A percentile compares a stretch with the other conserved stretches of the same genome.
Conservation (phyloP, 371 early-diverging fungal genomes). For the Rhizopus delemar region DNA sequence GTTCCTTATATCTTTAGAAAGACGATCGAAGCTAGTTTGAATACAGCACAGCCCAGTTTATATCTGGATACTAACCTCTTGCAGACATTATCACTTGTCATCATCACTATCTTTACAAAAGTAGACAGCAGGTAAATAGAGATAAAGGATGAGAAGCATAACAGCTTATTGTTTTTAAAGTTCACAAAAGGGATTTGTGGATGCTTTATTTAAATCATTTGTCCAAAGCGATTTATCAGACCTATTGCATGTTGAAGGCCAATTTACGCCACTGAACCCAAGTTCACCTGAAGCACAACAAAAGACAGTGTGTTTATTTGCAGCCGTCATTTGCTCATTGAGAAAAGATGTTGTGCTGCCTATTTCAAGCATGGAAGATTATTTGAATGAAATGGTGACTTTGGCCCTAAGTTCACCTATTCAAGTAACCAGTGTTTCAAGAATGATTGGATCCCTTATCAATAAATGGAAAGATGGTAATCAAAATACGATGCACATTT, state of each 20-base stretch:
- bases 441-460: slow-evolving; percentile 58
- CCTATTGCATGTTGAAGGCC: slow-evolving; percentile 2
- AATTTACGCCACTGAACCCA: slow-evolving; percentile 15
- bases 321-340: slow-evolving; percentile 56
- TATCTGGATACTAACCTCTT: slow-evolving; percentile 36
- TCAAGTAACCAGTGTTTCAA: slow-evolving; percentile 46
- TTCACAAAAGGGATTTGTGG: slow-evolving; percentile 49
- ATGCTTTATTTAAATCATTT: slow-evolving; percentile 52
- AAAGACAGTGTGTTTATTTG: slow-evolving; percentile 50
- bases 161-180: slow-evolving; percentile 1
- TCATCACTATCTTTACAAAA: slow-evolving; percentile 48
- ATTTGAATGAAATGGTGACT: slow-evolving; percentile 47
- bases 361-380: slow-evolving; percentile 48
- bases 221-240: slow-evolving; percentile 44
- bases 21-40: slow-evolving; percentile 49
- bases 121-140: slow-evolving; percentile 34
- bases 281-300: slow-evolving; percentile 30
- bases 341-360: slow-evolving; percentile 61
- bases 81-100: slow-evolving; percentile 46
- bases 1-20: slow-evolving; percentile 51
- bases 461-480: slow-evolving; percentile 66
- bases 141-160: no score
- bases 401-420: slow-evolving; percentile 42
- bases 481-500: slow-evolving; percentile 14
- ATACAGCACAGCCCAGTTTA: slow-evolving; percentile 13